Conservation (phyloP, 164 flowering plant genomes). For the Sedum album region DNA sequence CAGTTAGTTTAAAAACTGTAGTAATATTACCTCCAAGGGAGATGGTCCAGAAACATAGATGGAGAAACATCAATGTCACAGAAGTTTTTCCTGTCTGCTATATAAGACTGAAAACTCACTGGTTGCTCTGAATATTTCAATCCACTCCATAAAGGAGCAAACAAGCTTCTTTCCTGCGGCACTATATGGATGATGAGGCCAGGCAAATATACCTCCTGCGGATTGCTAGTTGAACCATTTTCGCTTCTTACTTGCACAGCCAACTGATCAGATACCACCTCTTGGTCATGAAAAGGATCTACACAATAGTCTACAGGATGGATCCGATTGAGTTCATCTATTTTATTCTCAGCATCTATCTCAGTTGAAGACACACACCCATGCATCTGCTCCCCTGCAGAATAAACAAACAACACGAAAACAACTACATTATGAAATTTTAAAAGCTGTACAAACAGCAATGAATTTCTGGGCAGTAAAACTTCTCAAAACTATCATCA, state of each 20-base stretch:
- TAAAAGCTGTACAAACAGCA: no score
- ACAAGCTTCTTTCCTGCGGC: slow-evolving; percentile 25
- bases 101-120: slow-evolving; percentile 38
- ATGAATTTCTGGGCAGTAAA: no score
- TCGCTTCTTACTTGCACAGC: slow-evolving; percentile 32
- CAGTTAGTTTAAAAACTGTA: background rate
- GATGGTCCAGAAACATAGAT: slow-evolving; percentile 84
- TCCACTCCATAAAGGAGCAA: slow-evolving; percentile 29
- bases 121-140: slow-evolving; percentile 26
- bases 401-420: slow-evolving; percentile 4
- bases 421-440: background rate
- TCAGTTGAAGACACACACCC: slow-evolving; percentile 17
- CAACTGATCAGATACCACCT: slow-evolving; percentile 42
- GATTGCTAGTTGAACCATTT: slow-evolving; percentile 22
- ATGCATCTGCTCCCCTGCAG: slow-evolving; percentile 31
- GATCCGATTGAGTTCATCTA: slow-evolving; percentile 12
- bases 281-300: slow-evolving; percentile 24
- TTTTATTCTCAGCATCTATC: slow-evolving; percentile 1
- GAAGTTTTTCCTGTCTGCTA: slow-evolving; percentile 56
- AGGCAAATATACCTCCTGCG: slow-evolving; percentile 59
- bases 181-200: slow-evolving; percentile 65
- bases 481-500: background rate
- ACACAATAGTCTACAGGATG: slow-evolving; percentile 11
- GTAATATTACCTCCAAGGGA: slow-evolving; percentile 68
- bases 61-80: slow-evolving; percentile 61